These are phyloP conservation scores for Trypanosoma boissoni DNA, from an alignment of 208 protist species.

Conservation along the genomic window DNA sequence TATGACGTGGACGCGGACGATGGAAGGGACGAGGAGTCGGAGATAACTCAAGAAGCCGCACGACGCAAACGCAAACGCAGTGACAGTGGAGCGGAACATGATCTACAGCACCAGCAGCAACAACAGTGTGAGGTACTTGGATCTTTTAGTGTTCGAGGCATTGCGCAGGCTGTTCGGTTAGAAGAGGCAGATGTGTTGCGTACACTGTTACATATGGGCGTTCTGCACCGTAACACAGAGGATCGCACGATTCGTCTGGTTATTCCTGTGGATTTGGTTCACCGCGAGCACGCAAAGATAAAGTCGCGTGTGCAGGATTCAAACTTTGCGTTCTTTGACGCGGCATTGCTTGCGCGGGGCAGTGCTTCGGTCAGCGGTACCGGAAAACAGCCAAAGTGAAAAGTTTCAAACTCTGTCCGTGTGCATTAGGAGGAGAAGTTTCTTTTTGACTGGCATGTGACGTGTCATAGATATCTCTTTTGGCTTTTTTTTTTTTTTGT, in stretches of 20 bases:
- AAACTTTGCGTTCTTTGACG: conserved; percentile 41
- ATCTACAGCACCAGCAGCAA: too few species aligned
- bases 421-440: not conserved
- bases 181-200: conserved; percentile 79
- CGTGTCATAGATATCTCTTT: not conserved
- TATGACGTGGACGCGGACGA: not conserved
- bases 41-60: too few species aligned
- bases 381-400: not conserved
- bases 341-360: conserved; percentile 36
- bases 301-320: conserved; percentile 24
- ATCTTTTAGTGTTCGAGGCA: conserved; percentile 14
- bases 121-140: conserved; percentile 1
- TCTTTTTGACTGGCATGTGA: not conserved
- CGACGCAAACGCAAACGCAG: too few species aligned
- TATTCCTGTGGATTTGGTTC: conserved; percentile 56
- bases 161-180: conserved; percentile 55
- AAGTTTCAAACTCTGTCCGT: too few species aligned
- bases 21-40: not conserved
- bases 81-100: too few species aligned
- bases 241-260: conserved; percentile 55
- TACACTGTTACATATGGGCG: conserved; percentile 66
- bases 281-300: conserved; percentile 29
- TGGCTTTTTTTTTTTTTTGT: not conserved
- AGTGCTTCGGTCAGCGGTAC: too few species aligned
- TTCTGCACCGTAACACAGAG: conserved; percentile 75